Evolutionary conservation across 83 land plant species (phyloP), one percentile per base, ranked within the genome.

Genomic region (Larix sibirica): DNA sequence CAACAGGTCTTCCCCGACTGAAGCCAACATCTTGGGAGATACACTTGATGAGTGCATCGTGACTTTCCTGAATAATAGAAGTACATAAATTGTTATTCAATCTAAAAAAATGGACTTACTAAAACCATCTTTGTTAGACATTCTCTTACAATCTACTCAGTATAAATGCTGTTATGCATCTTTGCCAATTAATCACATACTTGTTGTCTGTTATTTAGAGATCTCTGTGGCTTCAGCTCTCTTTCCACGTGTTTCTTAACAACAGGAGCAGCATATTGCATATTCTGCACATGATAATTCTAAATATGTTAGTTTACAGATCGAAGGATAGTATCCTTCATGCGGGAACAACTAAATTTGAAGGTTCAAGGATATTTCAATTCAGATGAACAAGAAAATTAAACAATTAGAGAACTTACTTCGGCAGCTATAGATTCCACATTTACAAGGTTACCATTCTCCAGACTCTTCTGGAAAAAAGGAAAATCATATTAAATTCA

Each of bases 141-240:
- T 71, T 44, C 3, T 71, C 54, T 71, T 81, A 81, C 17, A 62
- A 28, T 80, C 7, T 44, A 12, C n/a, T 8, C 8, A 44, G 3
- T 47, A 79, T 9, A 18, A 61, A 62, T 80, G 69, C 38, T 33
- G 9, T 69, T 21, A 66, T 42, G 33, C 17, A 62, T 40, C 75
- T 33, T 3, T 6, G 12, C 2, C 24, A 18, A 82, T 56, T 14
- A 44, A 20, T 70, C 17, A 75, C 75, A 67, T 81, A 94, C 98
- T 84, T 94, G 98, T 83, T 96, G 98, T 83, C 89, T 85, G 82
- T 96, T 95, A 33, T 88, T 94, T 6, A 96, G 84, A 64, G 93
- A 83, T 82, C 86, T 90, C 82, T 96, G 97, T 76, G 88, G 94
- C 83, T 75, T 84, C 78, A 94, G 83, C 23, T 87, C 87, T 76